phyloP scores from a whole-genome alignment of 306 rosid genomes.

The Begonia masoniana region DNA sequence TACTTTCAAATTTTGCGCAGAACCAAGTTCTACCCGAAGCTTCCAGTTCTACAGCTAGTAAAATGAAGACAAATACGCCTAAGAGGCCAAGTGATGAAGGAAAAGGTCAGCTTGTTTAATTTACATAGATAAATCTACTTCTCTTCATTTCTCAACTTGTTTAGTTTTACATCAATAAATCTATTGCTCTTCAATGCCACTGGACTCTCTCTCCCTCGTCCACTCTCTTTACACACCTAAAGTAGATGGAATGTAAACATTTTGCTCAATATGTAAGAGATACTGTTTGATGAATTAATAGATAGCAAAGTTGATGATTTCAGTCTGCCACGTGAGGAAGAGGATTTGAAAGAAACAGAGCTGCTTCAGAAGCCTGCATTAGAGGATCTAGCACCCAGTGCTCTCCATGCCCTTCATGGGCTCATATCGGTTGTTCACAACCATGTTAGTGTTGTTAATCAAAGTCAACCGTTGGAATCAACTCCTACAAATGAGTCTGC shows the following conservation, averaged over 20 bases:
- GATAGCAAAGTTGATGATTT: slow-evolving; percentile 22
- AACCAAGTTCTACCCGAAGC: slow-evolving; percentile 35
- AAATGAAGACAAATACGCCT: slow-evolving; percentile 11
- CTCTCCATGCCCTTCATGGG: slow-evolving; percentile 65
- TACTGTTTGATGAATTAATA: slow-evolving; percentile 8
- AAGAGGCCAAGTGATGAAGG: slow-evolving; percentile 22
- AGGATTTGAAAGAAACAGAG: slow-evolving; percentile 33
- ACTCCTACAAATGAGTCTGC: slow-evolving; percentile 33
- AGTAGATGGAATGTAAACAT: too few relatives aligned
- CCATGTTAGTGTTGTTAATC: slow-evolving; percentile 24
- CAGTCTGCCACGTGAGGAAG: slow-evolving; percentile 25
- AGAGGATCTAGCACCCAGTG: slow-evolving; percentile 45
- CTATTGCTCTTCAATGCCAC: too few relatives aligned
- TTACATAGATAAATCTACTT: too few relatives aligned
- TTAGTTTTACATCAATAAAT: too few relatives aligned
- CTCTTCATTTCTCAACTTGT: too few relatives aligned
- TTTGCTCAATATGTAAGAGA: background rate
- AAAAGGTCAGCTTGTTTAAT: slow-evolving; percentile 5
- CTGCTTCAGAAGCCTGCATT: slow-evolving; percentile 20
- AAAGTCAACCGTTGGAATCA: slow-evolving; percentile 25
- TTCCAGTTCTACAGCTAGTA: slow-evolving; percentile 24
- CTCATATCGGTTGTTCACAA: slow-evolving; percentile 74
- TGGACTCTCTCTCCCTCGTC: too few relatives aligned
- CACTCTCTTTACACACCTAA: too few relatives aligned
- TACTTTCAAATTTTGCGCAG: slow-evolving; percentile 36